Base-by-base conservation (phyloP, 73 alveolate genomes). In the Paramecium caudatum region DNA sequence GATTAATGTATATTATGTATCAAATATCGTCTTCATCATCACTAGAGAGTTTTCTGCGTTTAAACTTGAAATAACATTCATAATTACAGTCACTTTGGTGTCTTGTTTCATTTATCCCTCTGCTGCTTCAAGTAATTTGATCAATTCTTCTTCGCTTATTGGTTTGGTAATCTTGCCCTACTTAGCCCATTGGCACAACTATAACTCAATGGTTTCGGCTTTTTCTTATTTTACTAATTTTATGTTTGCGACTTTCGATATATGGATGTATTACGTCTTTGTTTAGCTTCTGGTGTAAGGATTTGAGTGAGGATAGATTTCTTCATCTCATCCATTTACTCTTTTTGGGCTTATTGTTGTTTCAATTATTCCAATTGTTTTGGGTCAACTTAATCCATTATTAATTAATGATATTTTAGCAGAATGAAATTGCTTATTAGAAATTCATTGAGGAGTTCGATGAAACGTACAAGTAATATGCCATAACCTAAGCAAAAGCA, bases 21-120 rank as follows among this genome's bases (percentile, higher is more conserved):
- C 80, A 55, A 23, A 55, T 55, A 10, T 55, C 80, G 37, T 68
- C 84, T 1, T 68, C 84, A 68, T 68, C 84, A 68, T 68, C 84
- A 68, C 84, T 68, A 0, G 84, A 68, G 3, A 68, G 34, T 68
- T 68, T 68, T 30, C 84, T 68, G 7, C 84, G 12, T 23, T 68
- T 33, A 68, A 68, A 68, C 84, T 68, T 34, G 25, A 8, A 37
- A 37, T 68, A 37, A 19, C 23, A 4, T 23, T 4, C 1, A 30
- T 12, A n/a, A 34, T 34, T 68, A 68, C 84, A 34, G 84, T 68
- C 19, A 68, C 50, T 68, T 68, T 68, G 10, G 84, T 68, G 8
- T 68, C 84, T 68, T 32, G 15, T 68, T 68, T 68, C 34, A 32
- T 68, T 43, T 55, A 55, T 55, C 61, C 84, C 34, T 68, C 84